phyloP scores from a whole-genome alignment of 2,329 filamentous ascomycete genomes.

The Albophoma yamanashiensis region DNA sequence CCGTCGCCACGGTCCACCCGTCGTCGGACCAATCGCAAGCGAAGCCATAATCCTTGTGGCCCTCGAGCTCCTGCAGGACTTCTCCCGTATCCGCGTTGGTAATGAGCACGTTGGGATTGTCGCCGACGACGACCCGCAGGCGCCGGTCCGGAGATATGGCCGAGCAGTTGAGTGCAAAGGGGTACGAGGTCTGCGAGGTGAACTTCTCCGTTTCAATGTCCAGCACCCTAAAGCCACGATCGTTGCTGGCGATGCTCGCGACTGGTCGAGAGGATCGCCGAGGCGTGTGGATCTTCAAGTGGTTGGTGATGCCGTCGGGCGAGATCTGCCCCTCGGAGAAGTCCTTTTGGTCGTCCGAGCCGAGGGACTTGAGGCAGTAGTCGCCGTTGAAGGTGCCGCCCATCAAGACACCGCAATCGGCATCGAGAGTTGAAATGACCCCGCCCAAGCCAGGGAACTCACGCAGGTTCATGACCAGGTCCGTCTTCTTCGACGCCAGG shows the following conservation, averaged over 20 bases:
- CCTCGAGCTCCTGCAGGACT: conserved; percentile 44
- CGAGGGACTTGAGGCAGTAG: conserved; percentile 37
- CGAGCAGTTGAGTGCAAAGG: conserved; percentile 60
- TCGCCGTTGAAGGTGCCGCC: conserved; percentile 49
- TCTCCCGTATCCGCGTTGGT: conserved; percentile 57
- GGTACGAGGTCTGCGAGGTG: conserved; percentile 39
- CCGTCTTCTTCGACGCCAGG: conserved; percentile 34
- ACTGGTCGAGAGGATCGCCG: conserved; percentile 40
- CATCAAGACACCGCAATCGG: conserved; percentile 43
- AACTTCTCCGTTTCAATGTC: conserved; percentile 51
- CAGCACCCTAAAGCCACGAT: conserved; percentile 45
- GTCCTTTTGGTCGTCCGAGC: conserved; percentile 24
- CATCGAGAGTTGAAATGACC: conserved; percentile 39
- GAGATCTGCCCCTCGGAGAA: conserved; percentile 37
- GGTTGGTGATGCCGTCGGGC: conserved; percentile 50
- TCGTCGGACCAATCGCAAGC: conserved; percentile 73
- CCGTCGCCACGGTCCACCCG: conserved; percentile 65
- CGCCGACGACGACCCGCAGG: conserved; percentile 63
- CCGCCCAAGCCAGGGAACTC: conserved; percentile 23
- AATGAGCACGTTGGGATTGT: conserved; percentile 54
- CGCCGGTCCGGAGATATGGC: conserved; percentile 62
- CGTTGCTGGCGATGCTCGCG: conserved; percentile 54
- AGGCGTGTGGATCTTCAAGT: conserved; percentile 46
- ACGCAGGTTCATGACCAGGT: conserved; percentile 31
- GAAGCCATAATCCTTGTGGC: conserved; percentile 63